Percentiles rank a stretch among this genome's conserved stretches.
Evolutionary conservation across 2,329 filamentous ascomycete species (phyloP).

Genomic region (Cryphonectria carpinicola): DNA sequence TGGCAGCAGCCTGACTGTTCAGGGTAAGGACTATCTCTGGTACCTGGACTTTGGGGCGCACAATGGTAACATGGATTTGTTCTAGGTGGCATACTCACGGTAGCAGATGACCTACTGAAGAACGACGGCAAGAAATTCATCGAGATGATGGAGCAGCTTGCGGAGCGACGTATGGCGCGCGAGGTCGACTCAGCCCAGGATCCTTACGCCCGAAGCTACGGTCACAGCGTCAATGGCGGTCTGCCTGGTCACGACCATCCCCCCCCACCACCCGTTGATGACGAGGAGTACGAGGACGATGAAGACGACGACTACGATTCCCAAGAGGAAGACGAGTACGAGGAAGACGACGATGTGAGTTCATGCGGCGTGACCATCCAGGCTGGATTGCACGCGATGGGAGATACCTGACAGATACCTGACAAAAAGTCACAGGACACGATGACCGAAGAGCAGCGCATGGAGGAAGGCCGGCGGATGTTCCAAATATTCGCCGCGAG

Average conservation of each 20-base stretch:
- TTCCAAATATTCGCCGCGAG: slow-evolving; percentile 99
- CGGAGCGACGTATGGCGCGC: slow-evolving; percentile 94
- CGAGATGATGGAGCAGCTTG: slow-evolving; percentile 99
- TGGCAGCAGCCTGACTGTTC: slow-evolving; percentile 94
- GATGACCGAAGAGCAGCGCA: slow-evolving; percentile 97
- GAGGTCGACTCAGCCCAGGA: slow-evolving; percentile 81
- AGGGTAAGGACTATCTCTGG: slow-evolving; percentile 58
- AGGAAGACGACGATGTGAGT: slow-evolving; percentile 71
- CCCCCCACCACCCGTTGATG: slow-evolving; percentile 71
- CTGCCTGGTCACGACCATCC: slow-evolving; percentile 71
- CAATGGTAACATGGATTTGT: slow-evolving; percentile 30
- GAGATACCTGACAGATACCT: slow-evolving; percentile 15
- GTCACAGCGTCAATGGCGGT: slow-evolving; percentile 58
- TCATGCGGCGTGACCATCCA: no score
- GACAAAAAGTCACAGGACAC: slow-evolving; percentile 69
- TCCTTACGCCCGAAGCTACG: slow-evolving; percentile 39
- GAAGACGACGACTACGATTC: slow-evolving; percentile 65
- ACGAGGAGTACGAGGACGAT: slow-evolving; percentile 52
- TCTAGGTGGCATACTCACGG: slow-evolving; percentile 94
- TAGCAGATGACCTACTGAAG: slow-evolving; percentile 96
- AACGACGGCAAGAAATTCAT: slow-evolving; percentile 99
- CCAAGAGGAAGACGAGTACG: slow-evolving; percentile 65
- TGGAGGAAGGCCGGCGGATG: slow-evolving; percentile 98
- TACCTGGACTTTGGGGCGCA: slow-evolving; percentile 35
- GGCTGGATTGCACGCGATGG: not conserved